phyloP scores from a whole-genome alignment of 768 basidiomycete species.

The Suillus variegatus region DNA sequence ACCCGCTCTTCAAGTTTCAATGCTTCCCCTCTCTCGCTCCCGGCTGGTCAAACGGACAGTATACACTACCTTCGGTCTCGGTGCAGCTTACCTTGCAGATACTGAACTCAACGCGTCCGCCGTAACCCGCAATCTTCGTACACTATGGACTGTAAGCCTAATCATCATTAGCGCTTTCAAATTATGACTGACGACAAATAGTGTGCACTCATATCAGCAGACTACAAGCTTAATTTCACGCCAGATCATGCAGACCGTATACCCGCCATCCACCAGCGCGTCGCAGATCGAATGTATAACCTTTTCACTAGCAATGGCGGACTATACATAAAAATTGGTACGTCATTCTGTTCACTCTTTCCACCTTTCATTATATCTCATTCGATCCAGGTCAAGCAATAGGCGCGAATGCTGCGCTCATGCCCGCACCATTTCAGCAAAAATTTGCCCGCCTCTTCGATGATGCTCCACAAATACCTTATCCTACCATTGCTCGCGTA shows the following conservation, averaged over 20 bases:
- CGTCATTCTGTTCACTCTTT: slow-evolving; percentile 20
- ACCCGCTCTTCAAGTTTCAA: neutral
- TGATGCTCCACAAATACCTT: slow-evolving; percentile 84
- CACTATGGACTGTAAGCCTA: slow-evolving; percentile 46
- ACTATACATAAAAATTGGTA: slow-evolving; percentile 83
- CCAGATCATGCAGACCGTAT: slow-evolving; percentile 71
- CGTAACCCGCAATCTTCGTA: slow-evolving; percentile 46
- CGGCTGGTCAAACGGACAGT: slow-evolving; percentile 20
- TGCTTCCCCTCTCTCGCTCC: slow-evolving; percentile 1
- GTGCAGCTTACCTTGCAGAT: slow-evolving; percentile 40
- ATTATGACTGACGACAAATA: slow-evolving; percentile 25
- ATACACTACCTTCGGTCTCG: slow-evolving; percentile 28
- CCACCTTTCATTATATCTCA: slow-evolving; percentile 4
- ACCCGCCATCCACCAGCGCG: slow-evolving; percentile 80
- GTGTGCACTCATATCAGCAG: slow-evolving; percentile 71
- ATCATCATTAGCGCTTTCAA: slow-evolving; percentile 2
- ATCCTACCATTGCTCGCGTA: slow-evolving; percentile 64
- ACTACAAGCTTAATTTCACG: slow-evolving; percentile 90
- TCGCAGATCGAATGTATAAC: slow-evolving; percentile 74
- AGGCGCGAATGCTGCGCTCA: slow-evolving; percentile 81
- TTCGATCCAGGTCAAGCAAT: slow-evolving; percentile 63
- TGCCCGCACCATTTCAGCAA: slow-evolving; percentile 81
- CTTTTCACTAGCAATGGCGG: slow-evolving; percentile 84
- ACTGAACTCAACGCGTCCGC: slow-evolving; percentile 51
- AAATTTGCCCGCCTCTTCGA: slow-evolving; percentile 87